Evolutionary conservation across 192 early-diverging fungal genomes (phyloP).

Genomic region (Chytriomyces confervae): DNA sequence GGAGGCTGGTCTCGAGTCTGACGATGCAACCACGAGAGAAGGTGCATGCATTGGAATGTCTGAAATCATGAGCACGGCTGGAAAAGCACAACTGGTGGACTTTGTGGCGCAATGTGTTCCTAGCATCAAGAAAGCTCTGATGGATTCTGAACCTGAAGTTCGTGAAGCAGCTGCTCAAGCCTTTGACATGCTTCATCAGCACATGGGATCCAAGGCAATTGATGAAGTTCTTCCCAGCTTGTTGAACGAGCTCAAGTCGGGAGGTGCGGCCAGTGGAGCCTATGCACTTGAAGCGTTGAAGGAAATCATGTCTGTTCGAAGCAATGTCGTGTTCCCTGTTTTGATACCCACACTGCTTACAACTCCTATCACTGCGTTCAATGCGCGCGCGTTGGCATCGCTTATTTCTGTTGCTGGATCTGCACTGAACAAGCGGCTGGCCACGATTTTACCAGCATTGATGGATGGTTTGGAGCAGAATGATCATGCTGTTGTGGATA

Average conservation of each 20-base stretch:
- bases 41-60: slow-evolving; percentile 93
- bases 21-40: slow-evolving; percentile 74
- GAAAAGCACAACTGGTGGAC: slow-evolving; percentile 77
- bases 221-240: slow-evolving; percentile 91
- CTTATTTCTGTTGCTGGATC: slow-evolving; percentile 89
- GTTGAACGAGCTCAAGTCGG: slow-evolving; percentile 73
- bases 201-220: slow-evolving; percentile 87
- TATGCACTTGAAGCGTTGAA: slow-evolving; percentile 94
- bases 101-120: slow-evolving; percentile 87
- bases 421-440: slow-evolving; percentile 81
- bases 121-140: slow-evolving; percentile 80
- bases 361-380: slow-evolving; percentile 85
- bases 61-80: slow-evolving; percentile 88
- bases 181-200: slow-evolving; percentile 92
- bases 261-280: slow-evolving; percentile 18
- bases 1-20: slow-evolving; percentile 75
- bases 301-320: slow-evolving; percentile 97
- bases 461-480: slow-evolving; percentile 77
- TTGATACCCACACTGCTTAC: slow-evolving; percentile 92
- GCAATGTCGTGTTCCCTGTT: slow-evolving; percentile 97
- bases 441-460: slow-evolving; percentile 79
- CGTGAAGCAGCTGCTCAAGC: slow-evolving; percentile 92
- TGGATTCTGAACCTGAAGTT: slow-evolving; percentile 83
- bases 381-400: slow-evolving; percentile 87
- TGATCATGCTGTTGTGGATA: slow-evolving; percentile 68